These are phyloP conservation scores for Geosmithia flava DNA, from an alignment of 2,329 filamentous ascomycete genomes.

Conservation along the genomic window DNA sequence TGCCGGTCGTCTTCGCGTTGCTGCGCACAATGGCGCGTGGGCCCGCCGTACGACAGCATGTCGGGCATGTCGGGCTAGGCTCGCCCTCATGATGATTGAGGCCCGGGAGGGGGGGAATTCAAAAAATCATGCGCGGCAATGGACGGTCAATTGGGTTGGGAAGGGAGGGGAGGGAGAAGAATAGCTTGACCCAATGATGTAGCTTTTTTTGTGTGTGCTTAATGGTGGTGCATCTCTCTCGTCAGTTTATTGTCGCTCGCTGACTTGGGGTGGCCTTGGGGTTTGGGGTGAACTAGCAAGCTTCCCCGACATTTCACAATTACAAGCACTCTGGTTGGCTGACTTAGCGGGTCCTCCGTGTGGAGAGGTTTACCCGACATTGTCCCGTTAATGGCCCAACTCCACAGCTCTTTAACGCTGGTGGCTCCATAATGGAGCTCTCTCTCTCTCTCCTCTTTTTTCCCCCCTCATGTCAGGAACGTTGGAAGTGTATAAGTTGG, in stretches of 20 bases:
- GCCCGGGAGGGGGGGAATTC: not conserved
- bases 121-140: not conserved
- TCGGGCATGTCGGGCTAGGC: conserved; percentile 30
- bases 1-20: conserved; percentile 12
- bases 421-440: not conserved
- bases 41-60: conserved; percentile 22
- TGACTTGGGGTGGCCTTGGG: not conserved
- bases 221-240: not conserved
- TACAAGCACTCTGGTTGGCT: not conserved
- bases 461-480: not conserved
- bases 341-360: not conserved
- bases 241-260: not conserved
- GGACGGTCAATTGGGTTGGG: not conserved
- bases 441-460: not conserved
- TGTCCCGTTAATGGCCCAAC: not conserved
- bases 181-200: not conserved
- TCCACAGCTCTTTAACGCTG: not conserved
- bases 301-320: not conserved
- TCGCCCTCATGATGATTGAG: conserved; percentile 27
- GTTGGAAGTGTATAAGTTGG: too few relatives aligned
- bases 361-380: not conserved
- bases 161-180: not conserved
- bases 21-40: conserved; percentile 19
- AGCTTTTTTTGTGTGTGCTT: not conserved
- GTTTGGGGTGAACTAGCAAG: not conserved